Base-by-base conservation (phyloP, 257 asterid genomes). In the Petunia secreta region DNA sequence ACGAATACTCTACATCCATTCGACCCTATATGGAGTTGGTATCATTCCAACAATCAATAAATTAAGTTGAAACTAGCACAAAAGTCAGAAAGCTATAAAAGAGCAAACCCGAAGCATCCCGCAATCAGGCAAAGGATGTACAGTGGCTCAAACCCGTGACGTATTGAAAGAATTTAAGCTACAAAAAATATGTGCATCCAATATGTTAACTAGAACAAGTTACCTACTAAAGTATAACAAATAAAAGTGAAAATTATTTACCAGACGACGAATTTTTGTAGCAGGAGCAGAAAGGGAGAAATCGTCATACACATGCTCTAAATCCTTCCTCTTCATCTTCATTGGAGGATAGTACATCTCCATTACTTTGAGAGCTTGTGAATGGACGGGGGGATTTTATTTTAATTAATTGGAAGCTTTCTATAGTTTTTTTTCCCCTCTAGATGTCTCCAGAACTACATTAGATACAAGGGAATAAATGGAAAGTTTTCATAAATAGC, bases 261-360 rank as follows among this genome's bases (percentile, higher is more conserved):
- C 98, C 92, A 92, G 89, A 11, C 98, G 89, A 36, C 98, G 94
- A 69, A 87, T 94, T 89, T 94, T 94, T 59, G 89, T 88, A 78
- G 97, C 97, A 63, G 97, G 97, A 80, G 94, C 89, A 60, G 91
- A 82, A 44, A 90, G 91, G 16, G 96, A 87, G 66, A 92, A 90
- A 74, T 93, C 98, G 66, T 87, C 89, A 48, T 71, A 34, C 1
- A 71, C 77, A n/a, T 71, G 60, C 11, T 92, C 97, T 0, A 91
- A 77, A 52, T 88, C 97, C 79, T 94, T 94, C 88, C 98, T 87
- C 78, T 93, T 93, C 92, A 90, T 79, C 81, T 88, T 93, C 89
- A 78, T 1, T 5, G 88, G 39, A n/a, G 88, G 39, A n/a, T 58
- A 81, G 57, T 67, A 82, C 13, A 74, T 75, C 41, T 88, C 91